Percentiles rank a stretch among this genome's conserved stretches.
Conservation (phyloP, 306 rosid genomes). For the Cicer bijugum region DNA sequence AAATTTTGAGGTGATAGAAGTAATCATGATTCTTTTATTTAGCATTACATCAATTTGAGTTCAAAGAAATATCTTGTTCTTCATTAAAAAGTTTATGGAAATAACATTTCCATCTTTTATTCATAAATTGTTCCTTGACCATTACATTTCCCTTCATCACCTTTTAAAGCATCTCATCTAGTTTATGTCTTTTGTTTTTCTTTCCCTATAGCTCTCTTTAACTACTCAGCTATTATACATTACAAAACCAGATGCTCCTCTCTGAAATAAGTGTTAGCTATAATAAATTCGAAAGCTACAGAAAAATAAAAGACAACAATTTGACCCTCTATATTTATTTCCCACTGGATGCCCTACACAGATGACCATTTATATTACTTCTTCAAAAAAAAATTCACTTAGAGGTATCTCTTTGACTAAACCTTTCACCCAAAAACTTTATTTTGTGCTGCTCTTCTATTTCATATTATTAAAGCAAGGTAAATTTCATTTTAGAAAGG, state of each 20-base stretch:
- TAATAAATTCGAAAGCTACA: background rate
- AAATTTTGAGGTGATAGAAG: background rate
- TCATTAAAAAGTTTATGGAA: background rate
- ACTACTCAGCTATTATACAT: background rate
- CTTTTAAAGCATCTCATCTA: conserved; percentile 3
- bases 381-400: no score
- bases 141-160: background rate
- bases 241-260: background rate
- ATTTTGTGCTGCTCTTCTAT: background rate
- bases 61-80: background rate
- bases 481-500: conserved; percentile 22
- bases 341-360: conserved; percentile 4
- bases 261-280: background rate
- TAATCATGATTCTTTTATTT: background rate
- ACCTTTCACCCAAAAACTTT: background rate
- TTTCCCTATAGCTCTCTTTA: background rate
- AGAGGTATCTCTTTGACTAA: conserved; percentile 2
- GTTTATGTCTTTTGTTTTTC: background rate
- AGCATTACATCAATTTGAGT: background rate
- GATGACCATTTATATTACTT: conserved; percentile 4
- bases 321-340: background rate
- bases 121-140: background rate
- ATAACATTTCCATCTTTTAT: conserved; percentile 12
- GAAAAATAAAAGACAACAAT: background rate
- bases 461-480: conserved; percentile 25